Evolutionary conservation across 257 asterid species (phyloP).

Genomic region (Primulina huaijiensis): DNA sequence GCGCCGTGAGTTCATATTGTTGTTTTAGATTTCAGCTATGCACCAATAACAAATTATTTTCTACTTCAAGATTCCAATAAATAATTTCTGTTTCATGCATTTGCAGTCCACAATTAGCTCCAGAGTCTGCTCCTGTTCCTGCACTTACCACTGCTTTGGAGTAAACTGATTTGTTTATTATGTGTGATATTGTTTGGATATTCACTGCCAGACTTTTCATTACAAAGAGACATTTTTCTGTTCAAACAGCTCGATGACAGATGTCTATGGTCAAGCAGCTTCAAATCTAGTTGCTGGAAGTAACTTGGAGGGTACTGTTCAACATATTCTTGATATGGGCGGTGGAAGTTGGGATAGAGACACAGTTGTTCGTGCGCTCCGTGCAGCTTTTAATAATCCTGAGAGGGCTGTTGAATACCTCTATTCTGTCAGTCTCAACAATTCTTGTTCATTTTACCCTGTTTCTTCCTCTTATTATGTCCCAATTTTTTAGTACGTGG

Average conservation of each 20-base stretch:
- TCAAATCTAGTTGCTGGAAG: conserved; percentile 66
- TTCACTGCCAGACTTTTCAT: background rate
- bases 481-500: background rate
- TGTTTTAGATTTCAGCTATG: conserved; percentile 16
- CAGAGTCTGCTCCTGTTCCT: conserved; percentile 35
- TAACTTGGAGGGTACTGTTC: conserved; percentile 52
- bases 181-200: background rate
- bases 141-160: conserved; percentile 35
- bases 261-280: conserved; percentile 59
- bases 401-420: conserved; percentile 73
- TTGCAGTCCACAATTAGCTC: conserved; percentile 46
- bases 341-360: conserved; percentile 70
- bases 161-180: conserved; percentile 26
- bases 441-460: conserved; percentile 1
- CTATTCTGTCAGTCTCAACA: conserved; percentile 50
- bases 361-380: conserved; percentile 55
- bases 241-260: conserved; percentile 37
- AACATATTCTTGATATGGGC: conserved; percentile 69
- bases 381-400: conserved; percentile 69
- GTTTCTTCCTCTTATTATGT: conserved; percentile 3
- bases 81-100: conserved; percentile 7
- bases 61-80: background rate
- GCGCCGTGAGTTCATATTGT: conserved; percentile 35
- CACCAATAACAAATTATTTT: background rate
- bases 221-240: background rate